Percentiles rank a stretch among this genome's conserved stretches.
Conservation (phyloP, 192 early-diverging fungal species). For the Powellomyces hirtus region DNA sequence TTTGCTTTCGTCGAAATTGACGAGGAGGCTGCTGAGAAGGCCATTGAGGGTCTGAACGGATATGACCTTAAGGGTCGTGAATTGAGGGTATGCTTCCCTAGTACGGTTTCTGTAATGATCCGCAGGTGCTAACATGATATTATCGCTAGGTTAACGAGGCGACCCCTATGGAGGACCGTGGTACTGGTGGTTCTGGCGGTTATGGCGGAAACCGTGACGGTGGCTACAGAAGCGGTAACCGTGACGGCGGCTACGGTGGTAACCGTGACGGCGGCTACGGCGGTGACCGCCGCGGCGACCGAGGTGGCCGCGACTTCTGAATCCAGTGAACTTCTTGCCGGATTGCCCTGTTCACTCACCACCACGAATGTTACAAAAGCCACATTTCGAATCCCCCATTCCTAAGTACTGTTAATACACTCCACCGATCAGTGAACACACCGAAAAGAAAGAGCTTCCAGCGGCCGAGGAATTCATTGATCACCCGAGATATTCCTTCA, state of each 20-base stretch:
- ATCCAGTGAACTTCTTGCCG: too few relatives aligned
- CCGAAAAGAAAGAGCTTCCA: too few relatives aligned
- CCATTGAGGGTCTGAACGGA: slow-evolving; percentile 36
- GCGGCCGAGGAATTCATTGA: too few relatives aligned
- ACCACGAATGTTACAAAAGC: too few relatives aligned
- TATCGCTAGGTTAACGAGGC: neutral
- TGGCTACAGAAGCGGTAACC: neutral
- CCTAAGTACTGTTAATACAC: too few relatives aligned
- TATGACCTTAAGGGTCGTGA: slow-evolving; percentile 31
- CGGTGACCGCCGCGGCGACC: too few relatives aligned
- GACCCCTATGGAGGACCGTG: neutral
- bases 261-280: neutral
- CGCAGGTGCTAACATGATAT: neutral
- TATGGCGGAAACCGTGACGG: neutral
- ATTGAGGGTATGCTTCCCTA: slow-evolving; percentile 29
- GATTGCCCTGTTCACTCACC: too few relatives aligned
- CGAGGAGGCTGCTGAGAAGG: slow-evolving; percentile 34
- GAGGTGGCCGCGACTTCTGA: too few relatives aligned
- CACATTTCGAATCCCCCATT: too few relatives aligned
- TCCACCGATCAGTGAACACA: too few relatives aligned
- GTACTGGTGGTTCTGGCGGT: neutral
- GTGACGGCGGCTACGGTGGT: neutral
- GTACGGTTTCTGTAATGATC: too few relatives aligned
- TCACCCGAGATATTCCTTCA: too few relatives aligned
- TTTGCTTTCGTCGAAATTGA: slow-evolving; percentile 49